Base-by-base conservation (phyloP, 1,284 basidiomycete genomes). In the Meira miltonrushii region DNA sequence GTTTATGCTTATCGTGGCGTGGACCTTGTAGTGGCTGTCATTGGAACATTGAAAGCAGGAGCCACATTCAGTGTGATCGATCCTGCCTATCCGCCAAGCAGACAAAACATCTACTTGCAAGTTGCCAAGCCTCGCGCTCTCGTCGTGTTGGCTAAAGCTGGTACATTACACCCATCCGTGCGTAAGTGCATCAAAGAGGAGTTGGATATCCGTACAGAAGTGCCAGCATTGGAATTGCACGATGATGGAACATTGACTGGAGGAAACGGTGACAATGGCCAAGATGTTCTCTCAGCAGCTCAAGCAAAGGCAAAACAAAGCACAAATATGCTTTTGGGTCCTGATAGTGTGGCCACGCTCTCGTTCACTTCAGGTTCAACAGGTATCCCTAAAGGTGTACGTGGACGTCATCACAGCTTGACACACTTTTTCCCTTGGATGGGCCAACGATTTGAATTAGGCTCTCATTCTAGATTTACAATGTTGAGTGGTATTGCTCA, bases 361-460 rank as follows among this genome's bases (percentile, higher is more conserved):
- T 92, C 90, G 0, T 99, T 99, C 81, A 99, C 95, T 1, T 94
- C 90, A 65, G 95, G 95, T 54, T 94, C 90, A 66, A 98, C 95
- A 0, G 95, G 95, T 51, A 93, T 98, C 56, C 95, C 95, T 1
- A 98, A 99, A 81, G 95, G 95, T 46, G 94, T 99, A 50, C 86
- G 86, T 71, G 95, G 95, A 0, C 83, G 95, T 49, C 95, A 99
- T 79, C 96, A 89, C 80, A 92, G 89, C 68, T 82, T 99, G 67
- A 99, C 95, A 0, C 95, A 98, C 80, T 99, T 98, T 84, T 98
- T 98, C 86, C 94, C 94, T 2, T 99, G 95, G 95, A 98, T 99
- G 95, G 88, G 88, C 19, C 82, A 92, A 77, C 83, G 87, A 17
- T 99, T 98, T 78, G 86, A 84, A 2, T 81, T 99, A 47, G 82